Base-by-base conservation (phyloP, 106 monocot species). In the Phalaenopsis aphrodite region DNA sequence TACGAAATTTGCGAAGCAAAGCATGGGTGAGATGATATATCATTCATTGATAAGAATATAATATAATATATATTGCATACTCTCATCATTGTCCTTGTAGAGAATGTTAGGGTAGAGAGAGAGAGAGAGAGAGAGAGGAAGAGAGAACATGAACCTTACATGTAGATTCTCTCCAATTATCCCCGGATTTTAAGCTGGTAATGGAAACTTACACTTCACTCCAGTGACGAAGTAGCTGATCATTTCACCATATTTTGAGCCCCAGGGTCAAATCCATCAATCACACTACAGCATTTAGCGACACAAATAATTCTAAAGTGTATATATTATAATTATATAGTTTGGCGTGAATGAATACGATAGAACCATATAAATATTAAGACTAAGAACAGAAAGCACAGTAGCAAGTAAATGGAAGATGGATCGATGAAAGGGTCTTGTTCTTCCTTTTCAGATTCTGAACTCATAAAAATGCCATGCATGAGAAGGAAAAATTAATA, bases 231-330 rank as follows among this genome's bases (percentile, higher is more conserved):
- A 61, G 68, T 37, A 21, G 61, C 61, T 61, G 68, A 69, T 69
- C 23, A 69, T 69, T 69, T 38, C 69, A 5, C 39, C 69, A 36
- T 39, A 38, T 69, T 69, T 69, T 1, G 38, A 69, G 68, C 24
- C 69, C 14, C 39, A 39, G 69, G 36, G 69, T 69, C 69, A 69
- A 19, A 69, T 69, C 69, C 69, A 41, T 69, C 69, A 69, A 69
- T 69, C 69, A 69, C 69, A 69, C 6, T 24, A 18, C n/a, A 24
- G 0, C 23, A 9, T 5, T 7, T 61, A 21, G 61, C 19, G 61
- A 61, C 5, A n/a, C 21, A 5, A 21, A 21, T 2, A 21, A 24
- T 65, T 6, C 64, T 4, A 24, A 1, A 65, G 14, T 65, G n/a
- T 65, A 24, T 21, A 65, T 65, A 65, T 65, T 21, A 14, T 39